phyloP scores from a whole-genome alignment of 2,329 filamentous ascomycete genomes.

The Curvularia verruculosa region DNA sequence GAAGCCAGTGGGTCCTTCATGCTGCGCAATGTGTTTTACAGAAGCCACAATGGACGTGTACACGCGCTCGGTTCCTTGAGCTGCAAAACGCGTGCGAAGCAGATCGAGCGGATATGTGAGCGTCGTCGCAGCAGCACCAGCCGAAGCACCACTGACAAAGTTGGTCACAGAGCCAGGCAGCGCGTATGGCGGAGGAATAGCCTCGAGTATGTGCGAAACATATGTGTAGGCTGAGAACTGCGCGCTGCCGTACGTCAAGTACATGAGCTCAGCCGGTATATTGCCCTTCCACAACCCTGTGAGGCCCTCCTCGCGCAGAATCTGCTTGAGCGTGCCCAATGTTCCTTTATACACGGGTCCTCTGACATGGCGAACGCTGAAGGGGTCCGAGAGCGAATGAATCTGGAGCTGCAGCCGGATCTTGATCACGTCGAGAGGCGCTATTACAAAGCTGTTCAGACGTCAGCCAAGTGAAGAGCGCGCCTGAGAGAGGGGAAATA shows the following conservation, averaged over 20 bases:
- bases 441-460: constrained; percentile 77
- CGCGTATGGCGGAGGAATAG: constrained; percentile 51
- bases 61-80: constrained; percentile 81
- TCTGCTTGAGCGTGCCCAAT: constrained; percentile 74
- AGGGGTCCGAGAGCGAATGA: constrained; percentile 78
- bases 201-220: constrained; percentile 69
- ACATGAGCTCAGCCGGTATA: constrained; percentile 91
- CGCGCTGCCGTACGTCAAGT: constrained; percentile 84
- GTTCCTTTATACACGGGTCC: constrained; percentile 73
- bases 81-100: constrained; percentile 93
- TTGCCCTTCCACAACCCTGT: constrained; percentile 96
- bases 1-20: constrained; percentile 81
- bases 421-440: constrained; percentile 96
- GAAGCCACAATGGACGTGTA: constrained; percentile 75
- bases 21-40: constrained; percentile 71
- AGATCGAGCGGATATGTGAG: constrained; percentile 92
- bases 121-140: constrained; percentile 81
- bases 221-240: constrained; percentile 91
- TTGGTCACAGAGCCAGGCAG: constrained; percentile 74
- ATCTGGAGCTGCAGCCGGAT: constrained; percentile 95
- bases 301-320: constrained; percentile 80
- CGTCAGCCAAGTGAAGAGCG: constrained; percentile 6
- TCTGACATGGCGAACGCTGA: constrained; percentile 58
- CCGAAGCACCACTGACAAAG: constrained; percentile 82
- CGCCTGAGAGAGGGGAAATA: constrained; percentile 50